Evolutionary conservation across 2,329 filamentous ascomycete genomes (phyloP), one percentile per base, ranked within the genome.

Genomic region (Aureobasidium sp.): DNA sequence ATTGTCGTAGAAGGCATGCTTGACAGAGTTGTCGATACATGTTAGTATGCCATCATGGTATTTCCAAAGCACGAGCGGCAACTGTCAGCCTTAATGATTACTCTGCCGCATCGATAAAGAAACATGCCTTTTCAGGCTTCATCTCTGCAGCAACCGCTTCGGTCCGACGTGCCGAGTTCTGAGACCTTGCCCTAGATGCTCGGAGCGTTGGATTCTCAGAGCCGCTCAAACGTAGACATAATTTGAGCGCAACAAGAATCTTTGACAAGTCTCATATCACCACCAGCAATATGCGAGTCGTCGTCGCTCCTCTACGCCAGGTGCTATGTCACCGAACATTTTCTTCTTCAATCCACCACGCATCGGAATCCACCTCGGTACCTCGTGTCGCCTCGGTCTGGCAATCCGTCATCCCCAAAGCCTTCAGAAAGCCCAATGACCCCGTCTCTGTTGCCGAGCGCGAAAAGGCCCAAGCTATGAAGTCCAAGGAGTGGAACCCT

Each of bases 401-500:
- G 77, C 67, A 71, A n/a, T 75, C 74, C 13, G 66, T 78, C 23
- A 69, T 78, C 8, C 77, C 77, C 27, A 74, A 74, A 48, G 70
- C 75, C 42, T 68, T 78, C 50, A 72, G 77, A 51, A 67, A 67
- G 59, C 58, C 71, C 23, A 56, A 65, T 18, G 66, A 69, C 40
- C 67, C 67, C 36, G 65, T 64, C 43, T 69, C 70, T 40, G 67
- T 68, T 7, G 70, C 69, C 10, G 68, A 70, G n/a, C 66, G 69
- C 11, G 59, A 69, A 25, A 66, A 60, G 16, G 53, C 36, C 25
- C 64, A 65, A 51, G 64, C 65, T 51, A 33, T 66, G 36, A 71
- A 69, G 36, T 71, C 74, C 4, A 74, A 77, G 69, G 77, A 76
- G n/a, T 81, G 80, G 78, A 83, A 84, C 25, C 85, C 94, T 29